A percentile compares a stretch with the other conserved stretches of the same genome.
These are phyloP conservation scores for Tetrapisispora nanseiensis DNA, from an alignment of 805 yeast species.

Conservation along the genomic window DNA sequence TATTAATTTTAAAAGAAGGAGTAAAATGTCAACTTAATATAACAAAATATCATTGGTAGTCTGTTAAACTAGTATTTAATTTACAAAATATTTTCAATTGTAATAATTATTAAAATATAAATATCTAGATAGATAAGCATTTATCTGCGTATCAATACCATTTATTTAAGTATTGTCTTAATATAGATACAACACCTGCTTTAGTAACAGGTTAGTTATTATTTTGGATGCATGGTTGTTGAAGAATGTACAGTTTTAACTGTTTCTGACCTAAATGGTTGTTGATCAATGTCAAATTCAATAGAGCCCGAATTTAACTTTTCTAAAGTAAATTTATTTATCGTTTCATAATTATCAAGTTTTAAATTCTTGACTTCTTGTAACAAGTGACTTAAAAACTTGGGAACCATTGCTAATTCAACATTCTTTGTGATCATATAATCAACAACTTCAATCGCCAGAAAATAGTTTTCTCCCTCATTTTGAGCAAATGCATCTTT, in stretches of 20 bases:
- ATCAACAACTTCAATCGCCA: constrained; percentile 86
- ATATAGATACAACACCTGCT: not conserved
- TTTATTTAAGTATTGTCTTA: not conserved
- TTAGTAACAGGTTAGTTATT: not conserved
- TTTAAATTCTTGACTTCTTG: constrained; percentile 24
- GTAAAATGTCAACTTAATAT: no score
- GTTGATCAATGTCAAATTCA: not conserved
- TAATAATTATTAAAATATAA: no score
- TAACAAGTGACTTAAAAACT: constrained; percentile 44
- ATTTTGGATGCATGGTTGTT: not conserved
- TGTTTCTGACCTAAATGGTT: not conserved
- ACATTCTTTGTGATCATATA: constrained; percentile 73
- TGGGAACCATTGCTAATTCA: constrained; percentile 68
- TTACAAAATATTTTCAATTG: no score
- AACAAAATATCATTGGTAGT: no score
- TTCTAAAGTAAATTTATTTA: constrained; percentile 3
- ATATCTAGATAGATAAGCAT: no score
- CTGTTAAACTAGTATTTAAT: no score
- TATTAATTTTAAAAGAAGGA: no score
- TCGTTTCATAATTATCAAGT: constrained; percentile 11
- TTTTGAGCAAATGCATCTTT: constrained; percentile 33
- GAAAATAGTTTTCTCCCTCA: constrained; percentile 63
- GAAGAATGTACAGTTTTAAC: constrained; percentile 4
- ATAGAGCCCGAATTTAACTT: not conserved
- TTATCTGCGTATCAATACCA: no score